These are phyloP conservation scores for Metarhizium humberi DNA, from an alignment of 2,329 filamentous ascomycete species.

Conservation along the genomic window DNA sequence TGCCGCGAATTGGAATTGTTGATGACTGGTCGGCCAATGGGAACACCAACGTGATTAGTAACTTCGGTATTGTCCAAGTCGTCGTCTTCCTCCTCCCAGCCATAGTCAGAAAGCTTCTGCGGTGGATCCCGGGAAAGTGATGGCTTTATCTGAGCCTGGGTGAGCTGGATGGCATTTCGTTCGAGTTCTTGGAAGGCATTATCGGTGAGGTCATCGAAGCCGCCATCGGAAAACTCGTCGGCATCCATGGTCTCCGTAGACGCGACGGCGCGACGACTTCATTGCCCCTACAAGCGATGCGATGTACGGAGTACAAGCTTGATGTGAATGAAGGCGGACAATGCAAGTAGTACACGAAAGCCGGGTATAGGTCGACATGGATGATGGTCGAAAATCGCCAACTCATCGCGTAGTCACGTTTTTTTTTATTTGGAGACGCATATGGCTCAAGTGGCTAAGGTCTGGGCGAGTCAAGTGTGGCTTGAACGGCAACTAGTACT, in stretches of 20 bases:
- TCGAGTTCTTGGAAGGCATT: slow-evolving; percentile 53
- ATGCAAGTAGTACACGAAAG: neutral
- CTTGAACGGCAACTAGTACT: neutral
- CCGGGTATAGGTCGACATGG: neutral
- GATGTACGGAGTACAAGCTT: neutral
- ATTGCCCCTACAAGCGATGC: slow-evolving; percentile 5
- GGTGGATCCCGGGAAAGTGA: slow-evolving; percentile 14
- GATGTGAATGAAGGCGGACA: neutral
- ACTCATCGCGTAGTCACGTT: slow-evolving; percentile 10
- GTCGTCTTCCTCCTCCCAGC: slow-evolving; percentile 46
- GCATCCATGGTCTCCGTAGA: slow-evolving; percentile 24
- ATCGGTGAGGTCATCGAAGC: slow-evolving; percentile 50
- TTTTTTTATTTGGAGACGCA: neutral
- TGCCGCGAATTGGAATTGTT: slow-evolving; percentile 25
- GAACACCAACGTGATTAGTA: slow-evolving; percentile 35
- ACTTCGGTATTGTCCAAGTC: slow-evolving; percentile 51
- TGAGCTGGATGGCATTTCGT: slow-evolving; percentile 52
- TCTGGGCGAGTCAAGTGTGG: neutral
- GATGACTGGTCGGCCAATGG: slow-evolving; percentile 24
- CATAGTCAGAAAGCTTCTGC: slow-evolving; percentile 24
- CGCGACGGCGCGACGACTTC: slow-evolving; percentile 1
- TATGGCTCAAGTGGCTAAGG: neutral
- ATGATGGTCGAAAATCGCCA: neutral
- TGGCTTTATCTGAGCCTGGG: slow-evolving; percentile 31
- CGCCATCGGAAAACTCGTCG: slow-evolving; percentile 56